Conservation (phyloP, 768 basidiomycete genomes). For the Strobilomyces confusus region DNA sequence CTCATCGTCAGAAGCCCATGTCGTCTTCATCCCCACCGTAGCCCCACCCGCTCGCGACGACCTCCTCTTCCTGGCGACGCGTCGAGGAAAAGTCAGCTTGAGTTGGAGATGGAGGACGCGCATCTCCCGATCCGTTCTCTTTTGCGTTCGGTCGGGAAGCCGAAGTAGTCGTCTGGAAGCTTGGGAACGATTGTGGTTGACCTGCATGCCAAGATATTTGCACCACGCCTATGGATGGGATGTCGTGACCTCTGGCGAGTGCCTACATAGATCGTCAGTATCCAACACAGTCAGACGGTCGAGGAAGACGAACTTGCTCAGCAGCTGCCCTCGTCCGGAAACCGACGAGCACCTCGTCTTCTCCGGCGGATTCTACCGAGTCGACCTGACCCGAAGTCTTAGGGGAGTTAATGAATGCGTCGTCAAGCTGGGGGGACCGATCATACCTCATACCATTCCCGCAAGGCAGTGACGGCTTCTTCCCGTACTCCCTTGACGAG, state of each 20-base stretch:
- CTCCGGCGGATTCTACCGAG: conserved; percentile 50
- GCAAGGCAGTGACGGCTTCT: conserved; percentile 54
- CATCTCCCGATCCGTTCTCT: conserved; percentile 24
- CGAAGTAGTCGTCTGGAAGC: conserved; percentile 11
- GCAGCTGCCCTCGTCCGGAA: conserved; percentile 73
- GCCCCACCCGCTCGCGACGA: conserved; percentile 68
- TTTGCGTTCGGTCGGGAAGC: conserved; percentile 21
- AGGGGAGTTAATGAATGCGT: neutral
- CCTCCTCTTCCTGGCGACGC: conserved; percentile 53
- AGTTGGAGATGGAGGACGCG: conserved; percentile 16
- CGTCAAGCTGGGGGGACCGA: neutral
- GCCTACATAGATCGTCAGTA: conserved; percentile 42
- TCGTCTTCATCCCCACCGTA: conserved; percentile 61
- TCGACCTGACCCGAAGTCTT: conserved; percentile 75
- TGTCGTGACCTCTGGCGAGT: conserved; percentile 63
- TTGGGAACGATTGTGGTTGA: conserved; percentile 20
- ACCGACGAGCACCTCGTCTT: conserved; percentile 56
- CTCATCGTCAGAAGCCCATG: conserved; percentile 76
- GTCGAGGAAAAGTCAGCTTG: conserved; percentile 26
- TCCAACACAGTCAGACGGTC: neutral
- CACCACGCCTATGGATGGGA: conserved; percentile 62
- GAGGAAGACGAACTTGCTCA: conserved; percentile 57
- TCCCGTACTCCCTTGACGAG: conserved; percentile 65
- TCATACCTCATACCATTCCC: conserved; percentile 80
- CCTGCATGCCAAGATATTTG: conserved; percentile 64